A percentile compares a stretch with the other conserved stretches of the same genome.
Evolutionary conservation across 1,139 yeast genomes (phyloP).

Genomic region (Saccharomyces hybrid): DNA sequence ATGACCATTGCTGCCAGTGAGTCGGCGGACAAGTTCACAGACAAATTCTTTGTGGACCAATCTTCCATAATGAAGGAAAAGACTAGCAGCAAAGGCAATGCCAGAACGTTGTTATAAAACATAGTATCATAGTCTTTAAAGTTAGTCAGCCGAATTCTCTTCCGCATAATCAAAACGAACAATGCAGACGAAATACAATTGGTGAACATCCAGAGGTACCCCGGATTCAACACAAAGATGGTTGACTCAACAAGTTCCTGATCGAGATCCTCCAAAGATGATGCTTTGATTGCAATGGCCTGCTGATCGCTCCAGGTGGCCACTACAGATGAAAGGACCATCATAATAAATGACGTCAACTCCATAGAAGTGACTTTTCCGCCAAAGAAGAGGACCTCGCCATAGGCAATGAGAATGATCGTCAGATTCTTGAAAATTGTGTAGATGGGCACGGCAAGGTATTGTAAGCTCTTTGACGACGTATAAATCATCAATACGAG

Average conservation of each 20-base stretch:
- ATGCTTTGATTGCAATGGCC: conserved; percentile 22
- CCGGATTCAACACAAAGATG: conserved; percentile 20
- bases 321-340: conserved; percentile 87
- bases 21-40: conserved; percentile 62
- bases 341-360: conserved; percentile 72
- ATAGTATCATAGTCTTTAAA: conserved; percentile 96
- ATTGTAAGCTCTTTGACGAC: conserved; percentile 41
- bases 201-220: too few species aligned
- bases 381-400: too few species aligned
- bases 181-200: too few species aligned
- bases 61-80: conserved; percentile 76
- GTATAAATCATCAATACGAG: conserved; percentile 93
- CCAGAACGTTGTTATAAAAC: conserved; percentile 90
- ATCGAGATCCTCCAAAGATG: conserved; percentile 15
- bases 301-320: conserved; percentile 84
- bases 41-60: conserved; percentile 78
- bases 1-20: conserved; percentile 27
- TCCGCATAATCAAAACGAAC: too few species aligned
- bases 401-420: too few species aligned
- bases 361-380: conserved; percentile 82
- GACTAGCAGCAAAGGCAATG: conserved; percentile 76
- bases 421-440: too few species aligned
- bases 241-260: conserved; percentile 30
- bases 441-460: conserved; percentile 29
- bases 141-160: conserved; percentile 62